Evolutionary conservation across 768 basidiomycete genomes (phyloP), one percentile per base, ranked within the genome.

Genomic region (Agrocybe chaxingu): DNA sequence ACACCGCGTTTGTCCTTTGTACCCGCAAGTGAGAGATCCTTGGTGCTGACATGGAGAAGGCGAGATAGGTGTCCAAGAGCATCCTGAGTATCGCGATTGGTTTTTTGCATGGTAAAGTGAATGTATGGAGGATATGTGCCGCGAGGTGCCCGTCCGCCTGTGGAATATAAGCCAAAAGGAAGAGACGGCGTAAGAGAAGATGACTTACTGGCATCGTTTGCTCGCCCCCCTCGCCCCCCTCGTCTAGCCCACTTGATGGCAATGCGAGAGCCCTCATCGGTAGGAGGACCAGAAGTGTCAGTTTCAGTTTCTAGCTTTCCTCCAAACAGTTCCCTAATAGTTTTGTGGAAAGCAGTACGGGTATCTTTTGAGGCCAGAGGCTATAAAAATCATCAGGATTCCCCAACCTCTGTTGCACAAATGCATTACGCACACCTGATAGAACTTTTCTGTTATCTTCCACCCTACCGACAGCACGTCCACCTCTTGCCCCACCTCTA

Each of bases 1-100:
- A 98, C 92, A 0, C 93, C 97, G 32, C 97, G 88, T 65, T 98
- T 99, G 70, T 99, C 97, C 64, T 99, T 99, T 7, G 97, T 99
- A 0, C 97, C 97, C 3, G 94, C 92, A 19, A 94, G 88, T 18
- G 85, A 82, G 7, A 99, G 74, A 61, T 96, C 92, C 67, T 89
- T 93, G 44, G 83, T 66, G 18, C 74, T 81, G 51, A 85, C 82
- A 53, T 87, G 85, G n/a, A 98, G 73, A 30, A 79, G 75, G 10
- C 93, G 84, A 12, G 90, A 76, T 31, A 99, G 70, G 59, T 95
- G 77, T 1, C 81, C 76, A 16, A 99, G 80, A 1, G 92, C 92
- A 62, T 98, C 97, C 62, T 97, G 94, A 3, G 93, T 97, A 62
- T 99, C 97, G 39, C 97, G 85, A 64, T 99, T 99, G 16, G 94